Conservation (phyloP, 2,329 filamentous ascomycete species). For the Hyphodiscus sp. region DNA sequence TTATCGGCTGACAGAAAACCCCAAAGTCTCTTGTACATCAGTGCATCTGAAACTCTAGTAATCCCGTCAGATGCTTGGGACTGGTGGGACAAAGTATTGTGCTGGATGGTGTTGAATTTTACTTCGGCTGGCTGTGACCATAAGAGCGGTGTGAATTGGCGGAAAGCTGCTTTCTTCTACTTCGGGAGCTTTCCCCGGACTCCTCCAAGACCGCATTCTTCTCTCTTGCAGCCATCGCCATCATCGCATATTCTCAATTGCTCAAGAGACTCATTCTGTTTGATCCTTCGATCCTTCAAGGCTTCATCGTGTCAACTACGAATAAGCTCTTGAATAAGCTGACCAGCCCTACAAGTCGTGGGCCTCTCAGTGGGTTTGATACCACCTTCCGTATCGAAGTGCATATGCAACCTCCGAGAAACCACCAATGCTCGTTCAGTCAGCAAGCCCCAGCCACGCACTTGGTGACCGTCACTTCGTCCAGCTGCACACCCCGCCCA, state of each 20-base stretch:
- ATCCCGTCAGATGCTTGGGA: no score
- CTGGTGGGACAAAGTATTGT: no score
- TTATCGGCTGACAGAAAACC: no score
- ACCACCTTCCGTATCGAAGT: background rate
- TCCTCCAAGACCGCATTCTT: no score
- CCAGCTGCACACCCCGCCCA: background rate
- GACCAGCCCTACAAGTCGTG: background rate
- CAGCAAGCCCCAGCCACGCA: background rate
- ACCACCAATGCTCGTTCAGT: background rate
- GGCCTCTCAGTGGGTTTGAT: background rate
- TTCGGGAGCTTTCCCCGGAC: no score
- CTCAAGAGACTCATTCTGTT: background rate
- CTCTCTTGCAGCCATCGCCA: background rate
- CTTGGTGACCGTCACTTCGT: background rate
- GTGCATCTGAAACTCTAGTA: no score
- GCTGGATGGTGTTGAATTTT: no score
- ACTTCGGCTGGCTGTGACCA: no score
- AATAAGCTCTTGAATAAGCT: background rate
- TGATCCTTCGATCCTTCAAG: background rate
- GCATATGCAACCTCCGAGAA: background rate
- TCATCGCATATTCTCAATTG: background rate
- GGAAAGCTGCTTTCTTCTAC: no score
- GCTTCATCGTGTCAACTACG: background rate
- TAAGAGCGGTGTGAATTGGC: no score
- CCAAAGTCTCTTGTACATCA: no score